Evolutionary conservation across 2,329 filamentous ascomycete genomes (phyloP).

Genomic region (Aspergillus latus): DNA sequence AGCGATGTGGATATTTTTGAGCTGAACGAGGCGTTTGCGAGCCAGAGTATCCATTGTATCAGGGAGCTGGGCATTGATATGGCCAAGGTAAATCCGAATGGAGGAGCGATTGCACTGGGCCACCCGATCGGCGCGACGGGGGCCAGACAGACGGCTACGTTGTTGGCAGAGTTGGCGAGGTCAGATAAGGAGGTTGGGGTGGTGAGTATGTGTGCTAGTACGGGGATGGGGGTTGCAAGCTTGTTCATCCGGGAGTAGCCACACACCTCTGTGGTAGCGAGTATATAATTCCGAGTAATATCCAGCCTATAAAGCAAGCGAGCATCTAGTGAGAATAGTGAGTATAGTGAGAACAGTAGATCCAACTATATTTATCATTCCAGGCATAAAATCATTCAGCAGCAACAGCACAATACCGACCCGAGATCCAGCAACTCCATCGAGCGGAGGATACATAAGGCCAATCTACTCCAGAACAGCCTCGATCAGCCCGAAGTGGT

Average conservation of each 20-base stretch:
- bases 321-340: too few species aligned
- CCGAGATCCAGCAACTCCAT: neutral
- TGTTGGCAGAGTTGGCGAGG: constrained; percentile 76
- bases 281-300: too few species aligned
- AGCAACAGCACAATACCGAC: neutral
- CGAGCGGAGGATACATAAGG: neutral
- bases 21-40: constrained; percentile 93
- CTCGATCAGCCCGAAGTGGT: neutral
- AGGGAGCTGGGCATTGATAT: constrained; percentile 62
- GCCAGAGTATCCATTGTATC: constrained; percentile 89
- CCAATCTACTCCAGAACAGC: neutral
- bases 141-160: constrained; percentile 82
- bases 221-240: constrained; percentile 29
- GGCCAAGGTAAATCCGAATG: constrained; percentile 78
- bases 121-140: constrained; percentile 86
- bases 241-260: constrained; percentile 26
- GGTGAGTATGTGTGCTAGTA: constrained; percentile 75
- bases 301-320: too few species aligned
- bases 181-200: constrained; percentile 83
- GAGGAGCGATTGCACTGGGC: constrained; percentile 86
- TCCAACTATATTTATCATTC: too few species aligned
- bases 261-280: too few species aligned
- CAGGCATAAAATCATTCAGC: too few species aligned
- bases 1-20: constrained; percentile 84
- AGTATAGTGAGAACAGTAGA: neutral